These are phyloP conservation scores for Cordyceps tenuipes DNA, from an alignment of 2,329 filamentous ascomycete species.

Conservation along the genomic window DNA sequence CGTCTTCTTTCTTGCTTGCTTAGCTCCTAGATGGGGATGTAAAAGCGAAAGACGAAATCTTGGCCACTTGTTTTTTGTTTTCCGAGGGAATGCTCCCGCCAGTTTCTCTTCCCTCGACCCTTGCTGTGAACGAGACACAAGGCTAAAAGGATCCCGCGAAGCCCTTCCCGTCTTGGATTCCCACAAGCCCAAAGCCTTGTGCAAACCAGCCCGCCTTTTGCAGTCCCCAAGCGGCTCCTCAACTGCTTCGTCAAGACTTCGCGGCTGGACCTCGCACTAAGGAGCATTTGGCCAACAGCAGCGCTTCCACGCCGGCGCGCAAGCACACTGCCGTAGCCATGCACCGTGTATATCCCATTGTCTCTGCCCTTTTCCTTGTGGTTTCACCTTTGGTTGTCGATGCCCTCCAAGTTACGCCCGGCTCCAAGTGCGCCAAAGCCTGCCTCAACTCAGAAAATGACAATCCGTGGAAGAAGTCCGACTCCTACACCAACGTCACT, in stretches of 20 bases:
- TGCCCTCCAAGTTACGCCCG: constrained; percentile 38
- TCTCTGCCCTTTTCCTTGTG: not conserved
- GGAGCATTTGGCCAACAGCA: not conserved
- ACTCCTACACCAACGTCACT: constrained; percentile 33
- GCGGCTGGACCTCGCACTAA: no score
- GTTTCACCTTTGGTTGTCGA: not conserved
- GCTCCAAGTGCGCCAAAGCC: constrained; percentile 39
- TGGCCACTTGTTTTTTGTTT: not conserved
- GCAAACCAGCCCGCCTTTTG: not conserved
- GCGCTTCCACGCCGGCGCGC: not conserved
- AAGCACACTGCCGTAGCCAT: not conserved
- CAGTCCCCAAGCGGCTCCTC: not conserved
- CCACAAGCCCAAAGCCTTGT: not conserved
- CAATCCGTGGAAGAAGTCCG: constrained; percentile 25
- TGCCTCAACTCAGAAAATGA: constrained; percentile 34
- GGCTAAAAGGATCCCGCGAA: not conserved
- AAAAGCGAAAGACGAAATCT: not conserved
- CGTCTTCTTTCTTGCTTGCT: not conserved
- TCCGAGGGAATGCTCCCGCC: not conserved
- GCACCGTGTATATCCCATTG: not conserved
- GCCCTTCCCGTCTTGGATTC: not conserved
- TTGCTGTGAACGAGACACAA: not conserved
- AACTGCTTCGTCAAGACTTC: not conserved
- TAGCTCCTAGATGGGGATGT: not conserved
- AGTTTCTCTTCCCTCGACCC: not conserved